Percentiles rank a stretch among this genome's conserved stretches.
These are phyloP conservation scores for Apiotrichum veenhuisii DNA, from an alignment of 1,284 basidiomycete species.

Conservation along the genomic window DNA sequence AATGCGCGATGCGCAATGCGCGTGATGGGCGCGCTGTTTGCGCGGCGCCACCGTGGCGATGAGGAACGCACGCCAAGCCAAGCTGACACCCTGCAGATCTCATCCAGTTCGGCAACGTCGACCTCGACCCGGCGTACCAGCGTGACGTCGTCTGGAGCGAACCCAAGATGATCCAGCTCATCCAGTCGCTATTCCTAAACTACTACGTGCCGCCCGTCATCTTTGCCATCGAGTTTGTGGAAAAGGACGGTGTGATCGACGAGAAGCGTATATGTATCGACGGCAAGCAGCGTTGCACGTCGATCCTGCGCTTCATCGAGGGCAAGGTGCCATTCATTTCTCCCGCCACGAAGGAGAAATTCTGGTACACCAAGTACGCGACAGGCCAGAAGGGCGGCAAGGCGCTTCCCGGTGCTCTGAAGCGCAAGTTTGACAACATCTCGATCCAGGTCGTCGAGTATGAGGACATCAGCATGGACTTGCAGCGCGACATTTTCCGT, in stretches of 20 bases:
- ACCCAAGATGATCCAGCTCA: constrained; percentile 28
- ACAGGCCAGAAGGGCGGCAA: constrained; percentile 11
- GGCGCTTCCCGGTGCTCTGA: constrained; percentile 28
- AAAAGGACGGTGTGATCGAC: constrained; percentile 17
- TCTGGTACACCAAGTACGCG: constrained; percentile 27
- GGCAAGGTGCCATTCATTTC: constrained; percentile 38
- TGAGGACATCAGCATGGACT: constrained; percentile 27
- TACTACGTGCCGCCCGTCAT: constrained; percentile 46
- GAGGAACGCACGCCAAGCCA: background rate
- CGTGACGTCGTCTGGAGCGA: constrained; percentile 46
- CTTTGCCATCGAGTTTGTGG: constrained; percentile 28
- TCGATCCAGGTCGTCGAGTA: constrained; percentile 35
- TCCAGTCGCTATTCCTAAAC: constrained; percentile 41
- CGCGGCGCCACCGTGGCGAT: no score
- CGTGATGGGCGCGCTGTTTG: no score
- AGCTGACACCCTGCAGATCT: constrained; percentile 21
- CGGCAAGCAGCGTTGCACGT: constrained; percentile 47
- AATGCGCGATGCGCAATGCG: no score
- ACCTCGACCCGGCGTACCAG: constrained; percentile 43
- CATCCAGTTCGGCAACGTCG: constrained; percentile 33
- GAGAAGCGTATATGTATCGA: constrained; percentile 42
- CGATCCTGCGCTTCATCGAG: constrained; percentile 39
- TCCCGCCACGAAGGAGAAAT: constrained; percentile 28
- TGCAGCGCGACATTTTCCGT: constrained; percentile 49
- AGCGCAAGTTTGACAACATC: constrained; percentile 37